These are phyloP conservation scores for Xylariaceae sp. DNA, from an alignment of 2,329 filamentous ascomycete species.

Conservation along the genomic window DNA sequence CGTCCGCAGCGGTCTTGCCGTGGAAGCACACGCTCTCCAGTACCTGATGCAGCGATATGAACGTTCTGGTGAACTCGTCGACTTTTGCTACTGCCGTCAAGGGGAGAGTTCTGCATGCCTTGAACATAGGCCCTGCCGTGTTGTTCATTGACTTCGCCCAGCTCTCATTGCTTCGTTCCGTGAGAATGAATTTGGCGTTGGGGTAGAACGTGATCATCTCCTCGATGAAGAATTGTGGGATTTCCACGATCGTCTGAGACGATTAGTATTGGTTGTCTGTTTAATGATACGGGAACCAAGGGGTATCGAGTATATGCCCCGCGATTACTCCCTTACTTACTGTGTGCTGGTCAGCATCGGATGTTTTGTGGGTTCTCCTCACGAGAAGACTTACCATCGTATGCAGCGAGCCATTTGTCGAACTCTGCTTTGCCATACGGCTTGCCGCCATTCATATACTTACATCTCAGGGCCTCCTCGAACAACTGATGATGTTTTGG, in stretches of 20 bases:
- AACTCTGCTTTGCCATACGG: conserved; percentile 24
- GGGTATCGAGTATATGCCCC: neutral
- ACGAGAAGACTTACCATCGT: conserved; percentile 22
- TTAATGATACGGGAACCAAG: neutral
- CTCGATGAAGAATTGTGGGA: conserved; percentile 26
- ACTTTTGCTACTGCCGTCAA: conserved; percentile 22
- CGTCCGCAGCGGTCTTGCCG: conserved; percentile 11
- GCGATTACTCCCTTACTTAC: no score
- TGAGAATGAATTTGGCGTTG: conserved; percentile 32
- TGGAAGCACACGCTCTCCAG: conserved; percentile 14
- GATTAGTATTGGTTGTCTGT: neutral
- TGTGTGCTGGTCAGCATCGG: conserved; percentile 1
- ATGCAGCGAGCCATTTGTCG: conserved; percentile 24
- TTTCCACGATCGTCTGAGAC: conserved; percentile 23
- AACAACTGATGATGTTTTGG: conserved; percentile 15
- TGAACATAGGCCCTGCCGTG: conserved; percentile 16
- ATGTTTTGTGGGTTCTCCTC: neutral
- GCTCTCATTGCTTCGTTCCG: conserved; percentile 28
- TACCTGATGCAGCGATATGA: conserved; percentile 15
- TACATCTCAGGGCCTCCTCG: conserved; percentile 20
- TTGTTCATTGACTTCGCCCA: conserved; percentile 30
- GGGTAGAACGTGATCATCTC: conserved; percentile 29
- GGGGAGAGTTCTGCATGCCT: conserved; percentile 20
- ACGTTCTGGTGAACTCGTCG: conserved; percentile 16
- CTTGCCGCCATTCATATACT: conserved; percentile 18